Base-by-base conservation (phyloP, 2,329 filamentous ascomycete genomes). In the Botrytis deweyae region DNA sequence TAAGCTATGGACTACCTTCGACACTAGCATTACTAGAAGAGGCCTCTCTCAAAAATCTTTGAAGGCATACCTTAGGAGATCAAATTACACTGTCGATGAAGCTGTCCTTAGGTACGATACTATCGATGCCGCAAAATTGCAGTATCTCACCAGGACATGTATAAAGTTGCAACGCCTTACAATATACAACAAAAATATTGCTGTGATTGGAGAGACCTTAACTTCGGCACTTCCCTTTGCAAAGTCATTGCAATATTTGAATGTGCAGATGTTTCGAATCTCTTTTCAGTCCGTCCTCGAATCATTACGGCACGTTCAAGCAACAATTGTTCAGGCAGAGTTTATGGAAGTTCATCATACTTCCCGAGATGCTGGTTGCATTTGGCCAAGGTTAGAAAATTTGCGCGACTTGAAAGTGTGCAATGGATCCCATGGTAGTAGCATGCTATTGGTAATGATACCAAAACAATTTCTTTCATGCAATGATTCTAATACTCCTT, bases 1-100 rank as follows among this genome's bases (percentile, higher is more conserved):
- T 59, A 76, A 78, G 29, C 74, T 82, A 9, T 82, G 80, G 80
- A 79, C 78, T 3, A 78, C 70, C 5, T 65, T 82, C 9, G 80
- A 82, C 74, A 80, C 77, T 5, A 78, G 74, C 6, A 49, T 65
- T 55, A 72, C 75, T 38, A 67, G 65, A 64, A 78, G 70, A 63
- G 16, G 63, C 0, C 73, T 81, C 38, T 76, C 67, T 25, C 66
- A 76, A 40, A 78, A 74, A 25, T 77, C 79, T 6, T 44, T 82
- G n/a, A 78, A 73, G 65, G 73, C 74, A 29, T 74, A 79, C 71
- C 69, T 81, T 1, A 77, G 70, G 55, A 77, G 80, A 40, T 80
- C 80, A 29, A 78, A 80, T 22, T 81, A 78, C 22, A 79, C 77
- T 1, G 38, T 81, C 14, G 74, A 79, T 14, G 74, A 62, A 63